These are phyloP conservation scores for Dioscorea cayenensis DNA, from an alignment of 116 monocot species.

Conservation along the genomic window DNA sequence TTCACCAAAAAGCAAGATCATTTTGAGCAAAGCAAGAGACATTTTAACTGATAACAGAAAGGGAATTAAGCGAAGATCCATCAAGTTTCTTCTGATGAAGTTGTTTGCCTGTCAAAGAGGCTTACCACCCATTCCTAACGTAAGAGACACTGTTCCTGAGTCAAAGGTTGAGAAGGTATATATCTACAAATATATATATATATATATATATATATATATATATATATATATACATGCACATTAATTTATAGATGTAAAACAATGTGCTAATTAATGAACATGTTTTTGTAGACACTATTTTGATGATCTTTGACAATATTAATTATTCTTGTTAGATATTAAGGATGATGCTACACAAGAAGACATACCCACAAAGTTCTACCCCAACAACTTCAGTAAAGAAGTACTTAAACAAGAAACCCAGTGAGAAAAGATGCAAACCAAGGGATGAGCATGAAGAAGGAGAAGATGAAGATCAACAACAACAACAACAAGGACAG, in stretches of 20 bases:
- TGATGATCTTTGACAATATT: neutral
- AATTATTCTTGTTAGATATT: slow-evolving; percentile 26
- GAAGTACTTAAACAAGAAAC: slow-evolving; percentile 45
- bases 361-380: slow-evolving; percentile 47
- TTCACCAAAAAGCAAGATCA: slow-evolving; percentile 37
- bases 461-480: slow-evolving; percentile 13
- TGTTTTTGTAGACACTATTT: neutral
- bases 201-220: slow-evolving; percentile 1
- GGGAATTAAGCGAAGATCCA: slow-evolving; percentile 36
- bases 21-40: slow-evolving; percentile 43
- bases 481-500: slow-evolving; percentile 13
- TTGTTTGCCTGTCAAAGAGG: slow-evolving; percentile 43
- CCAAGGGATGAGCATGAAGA: slow-evolving; percentile 8
- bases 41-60: slow-evolving; percentile 25
- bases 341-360: slow-evolving; percentile 53
- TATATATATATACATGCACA: neutral
- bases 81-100: slow-evolving; percentile 66
- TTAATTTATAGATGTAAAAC: too few relatives aligned
- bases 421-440: neutral
- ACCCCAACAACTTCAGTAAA: slow-evolving; percentile 8
- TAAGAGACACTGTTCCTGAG: slow-evolving; percentile 43
- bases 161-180: slow-evolving; percentile 67
- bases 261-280: neutral
- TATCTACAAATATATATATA: neutral
- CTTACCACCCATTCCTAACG: slow-evolving; percentile 33